Evolutionary conservation across 352 stramenopile species (phyloP).

Genomic region (Plasmopara halstedii): DNA sequence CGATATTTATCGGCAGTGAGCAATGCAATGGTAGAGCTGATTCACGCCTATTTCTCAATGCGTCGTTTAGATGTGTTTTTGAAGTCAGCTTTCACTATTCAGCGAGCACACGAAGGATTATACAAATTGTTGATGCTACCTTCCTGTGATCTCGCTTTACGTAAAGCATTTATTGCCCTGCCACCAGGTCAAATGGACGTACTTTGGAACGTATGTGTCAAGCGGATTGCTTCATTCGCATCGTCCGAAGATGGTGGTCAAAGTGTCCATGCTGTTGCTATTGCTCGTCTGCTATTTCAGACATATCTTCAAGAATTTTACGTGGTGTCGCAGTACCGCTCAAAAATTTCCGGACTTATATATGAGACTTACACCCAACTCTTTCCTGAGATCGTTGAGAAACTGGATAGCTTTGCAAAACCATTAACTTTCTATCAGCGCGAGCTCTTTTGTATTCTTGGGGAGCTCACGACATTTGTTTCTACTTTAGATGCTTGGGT

Average conservation of each 20-base stretch:
- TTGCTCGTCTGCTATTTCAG: constrained; percentile 69
- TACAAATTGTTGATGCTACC: constrained; percentile 40
- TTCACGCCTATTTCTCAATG: constrained; percentile 81
- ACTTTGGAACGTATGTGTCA: constrained; percentile 59
- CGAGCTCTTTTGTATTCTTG: constrained; percentile 67
- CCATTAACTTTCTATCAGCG: constrained; percentile 36
- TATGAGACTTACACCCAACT: constrained; percentile 46
- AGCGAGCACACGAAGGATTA: constrained; percentile 29
- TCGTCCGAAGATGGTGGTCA: constrained; percentile 7
- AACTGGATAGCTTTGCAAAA: constrained; percentile 9
- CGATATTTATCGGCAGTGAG: constrained; percentile 17
- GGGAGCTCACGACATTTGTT: constrained; percentile 69
- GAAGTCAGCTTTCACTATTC: constrained; percentile 23
- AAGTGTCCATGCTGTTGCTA: constrained; percentile 21
- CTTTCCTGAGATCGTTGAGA: constrained; percentile 23
- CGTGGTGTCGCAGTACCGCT: constrained; percentile 64
- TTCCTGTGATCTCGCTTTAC: constrained; percentile 40
- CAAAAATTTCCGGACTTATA: constrained; percentile 46
- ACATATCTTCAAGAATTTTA: constrained; percentile 77
- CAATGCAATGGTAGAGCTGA: constrained; percentile 40
- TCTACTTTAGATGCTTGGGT: constrained; percentile 31
- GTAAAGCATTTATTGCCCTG: constrained; percentile 60
- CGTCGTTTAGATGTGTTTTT: constrained; percentile 67
- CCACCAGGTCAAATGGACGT: constrained; percentile 72
- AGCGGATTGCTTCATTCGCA: constrained; percentile 31